Base-by-base conservation (phyloP, 2,329 filamentous ascomycete genomes). In the Dryadomyces quercivorus region DNA sequence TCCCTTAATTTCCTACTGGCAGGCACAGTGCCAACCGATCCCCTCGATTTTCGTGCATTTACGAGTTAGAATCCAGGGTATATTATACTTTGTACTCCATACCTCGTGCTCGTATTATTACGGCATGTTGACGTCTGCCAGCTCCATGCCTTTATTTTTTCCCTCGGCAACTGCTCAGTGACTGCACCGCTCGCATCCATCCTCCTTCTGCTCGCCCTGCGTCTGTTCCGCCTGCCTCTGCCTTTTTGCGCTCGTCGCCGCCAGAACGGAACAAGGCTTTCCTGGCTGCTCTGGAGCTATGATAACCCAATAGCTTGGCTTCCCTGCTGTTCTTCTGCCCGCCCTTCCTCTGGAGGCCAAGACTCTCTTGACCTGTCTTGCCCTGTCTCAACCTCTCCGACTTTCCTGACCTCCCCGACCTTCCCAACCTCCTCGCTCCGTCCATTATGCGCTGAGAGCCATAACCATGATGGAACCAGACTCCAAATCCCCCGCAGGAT, bases 401-500 rank as follows among this genome's bases (percentile, higher is more conserved):
- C 26, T 31, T 31, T 31, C 26, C 26, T 8, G n/a, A 34, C 47
- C 16, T 36, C 5, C 46, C 6, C 10, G 18, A 7, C 46, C 22
- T 5, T 10, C 15, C 26, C 5, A 8, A 6, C 20, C n/a, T 9
- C 47, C 18, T 42, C 36, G 45, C 8, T 31, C 26, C 45, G 48
- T n/a, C 26, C 45, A 53, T n/a, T 42, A 52, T 50, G 44, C 38
- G 2, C 51, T 38, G 21, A 38, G 34, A 45, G 12, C 8, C 26
- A 31, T 31, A 8, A 31, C 16, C 16, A 48, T 16, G 18, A 50
- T 51, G 49, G 47, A 55, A 12, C 48, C 54, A 12, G 36, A 47
- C 13, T 36, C 46, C 12, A 42, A 51, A 18, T 21, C 54, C 10
- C 12, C 46, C 8, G 13, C 50, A 16, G 58, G 49, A 12, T 61